Evolutionary conservation across 129 eudicot species (phyloP), one percentile per base, ranked within the genome.

Genomic region (Tanacetum coccineum): DNA sequence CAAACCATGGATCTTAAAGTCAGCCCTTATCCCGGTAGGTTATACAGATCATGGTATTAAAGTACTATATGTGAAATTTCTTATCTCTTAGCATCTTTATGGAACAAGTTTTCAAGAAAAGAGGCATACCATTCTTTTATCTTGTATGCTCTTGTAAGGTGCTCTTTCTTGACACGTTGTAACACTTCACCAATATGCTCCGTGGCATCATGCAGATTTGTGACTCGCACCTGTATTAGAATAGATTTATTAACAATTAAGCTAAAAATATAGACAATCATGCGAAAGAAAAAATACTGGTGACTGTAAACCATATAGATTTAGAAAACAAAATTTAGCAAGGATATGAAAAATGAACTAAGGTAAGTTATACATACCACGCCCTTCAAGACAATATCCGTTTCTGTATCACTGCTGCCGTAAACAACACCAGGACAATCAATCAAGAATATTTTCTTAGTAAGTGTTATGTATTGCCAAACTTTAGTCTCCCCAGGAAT

Each of bases 381-480:
- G 0, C 99, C 99, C 85, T 94, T 94, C 70, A 94, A 73, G 55
- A 94, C 99, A 68, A 94, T 82, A 83, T 94, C 97, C 5, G 99
- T 94, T 79, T 94, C 99, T 6, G 97, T 76, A 77, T 94, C 99
- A 4, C 48, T 64, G 68, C 82, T 94, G 47, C 87, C 95, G 68
- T 94, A 94, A 65, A 94, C 99, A 79, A 94, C 99, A 62, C 99
- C 99, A 67, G 99, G 99, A 77, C 99, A 94, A 74, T 94, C 99
- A 65, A 89, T 94, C 82, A 94, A 81, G 72, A 86, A 94, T 56
- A 94, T 94, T 81, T 77, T 87, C 93, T 94, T 94, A 17, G 99
- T 94, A 56, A 94, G 96, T 36, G 99, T 94, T 28, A 94, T 89
- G 75, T 94, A 89, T 63, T 94, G 99, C 99, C 99, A 94, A 59